These are phyloP conservation scores for Powellomyces hirtus DNA, from an alignment of 192 early-diverging fungal genomes.

Conservation along the genomic window DNA sequence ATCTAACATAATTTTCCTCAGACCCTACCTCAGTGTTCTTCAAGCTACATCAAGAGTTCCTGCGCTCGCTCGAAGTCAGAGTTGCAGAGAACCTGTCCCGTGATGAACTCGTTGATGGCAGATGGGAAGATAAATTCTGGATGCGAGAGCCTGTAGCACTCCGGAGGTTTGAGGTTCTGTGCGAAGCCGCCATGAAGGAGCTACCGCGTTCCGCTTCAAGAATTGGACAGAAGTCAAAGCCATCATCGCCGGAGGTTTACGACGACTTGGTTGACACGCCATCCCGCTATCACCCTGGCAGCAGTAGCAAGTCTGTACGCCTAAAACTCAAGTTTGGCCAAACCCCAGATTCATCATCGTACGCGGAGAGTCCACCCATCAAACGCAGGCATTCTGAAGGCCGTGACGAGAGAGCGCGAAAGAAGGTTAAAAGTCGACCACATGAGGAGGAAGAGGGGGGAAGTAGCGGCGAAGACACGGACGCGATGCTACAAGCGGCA, in stretches of 20 bases:
- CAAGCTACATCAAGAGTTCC: constrained; percentile 42
- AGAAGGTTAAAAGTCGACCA: background rate
- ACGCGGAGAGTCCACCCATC: background rate
- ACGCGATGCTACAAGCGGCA: constrained; percentile 35
- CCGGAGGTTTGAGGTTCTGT: constrained; percentile 45
- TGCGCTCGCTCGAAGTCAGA: constrained; percentile 30
- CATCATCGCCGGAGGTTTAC: constrained; percentile 12
- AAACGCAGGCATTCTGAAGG: constrained; percentile 16
- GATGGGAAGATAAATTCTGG: constrained; percentile 51
- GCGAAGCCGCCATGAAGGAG: constrained; percentile 35
- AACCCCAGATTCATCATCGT: background rate
- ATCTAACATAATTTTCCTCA: constrained; percentile 12
- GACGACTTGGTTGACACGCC: background rate
- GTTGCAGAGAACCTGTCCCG: constrained; percentile 1
- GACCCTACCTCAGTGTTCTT: constrained; percentile 44
- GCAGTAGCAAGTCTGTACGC: constrained; percentile 20
- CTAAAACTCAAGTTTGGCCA: constrained; percentile 23
- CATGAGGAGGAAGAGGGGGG: background rate
- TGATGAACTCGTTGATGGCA: constrained; percentile 35
- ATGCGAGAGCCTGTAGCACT: constrained; percentile 48
- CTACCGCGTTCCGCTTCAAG: too few species aligned
- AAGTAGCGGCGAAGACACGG: constrained; percentile 38
- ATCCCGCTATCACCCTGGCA: background rate
- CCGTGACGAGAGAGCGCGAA: background rate
- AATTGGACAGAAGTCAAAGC: constrained; percentile 13